phyloP scores from a whole-genome alignment of 352 stramenopile genomes.

The Poterioochromonas sp. region DNA sequence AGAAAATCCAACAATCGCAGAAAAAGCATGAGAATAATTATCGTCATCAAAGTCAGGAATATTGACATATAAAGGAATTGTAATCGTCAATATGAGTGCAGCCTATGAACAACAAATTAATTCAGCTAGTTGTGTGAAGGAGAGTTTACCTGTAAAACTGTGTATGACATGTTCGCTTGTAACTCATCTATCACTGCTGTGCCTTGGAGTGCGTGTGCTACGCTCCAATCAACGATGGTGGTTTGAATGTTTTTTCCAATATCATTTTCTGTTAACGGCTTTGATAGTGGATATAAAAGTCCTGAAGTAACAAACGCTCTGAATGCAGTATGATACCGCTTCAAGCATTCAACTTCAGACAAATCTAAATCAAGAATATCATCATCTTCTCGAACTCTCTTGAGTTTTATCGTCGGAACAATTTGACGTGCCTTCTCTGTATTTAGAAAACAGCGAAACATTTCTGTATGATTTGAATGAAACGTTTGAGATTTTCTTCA shows the following conservation, averaged over 20 bases:
- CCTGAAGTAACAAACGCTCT: neutral
- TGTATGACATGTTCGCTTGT: neutral
- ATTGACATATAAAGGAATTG: neutral
- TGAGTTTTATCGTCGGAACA: too few relatives aligned
- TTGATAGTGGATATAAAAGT: neutral
- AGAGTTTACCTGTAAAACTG: neutral
- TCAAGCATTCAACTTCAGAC: neutral
- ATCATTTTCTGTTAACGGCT: neutral
- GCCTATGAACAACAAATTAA: too few relatives aligned
- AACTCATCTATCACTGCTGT: neutral
- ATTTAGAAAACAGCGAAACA: too few relatives aligned
- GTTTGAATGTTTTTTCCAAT: constrained; percentile 28
- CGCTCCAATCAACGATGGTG: neutral
- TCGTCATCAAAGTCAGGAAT: neutral
- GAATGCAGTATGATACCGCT: neutral
- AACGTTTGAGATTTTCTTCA: too few relatives aligned
- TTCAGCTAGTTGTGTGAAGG: neutral
- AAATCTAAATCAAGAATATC: neutral
- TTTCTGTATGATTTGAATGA: too few relatives aligned
- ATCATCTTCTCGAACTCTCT: neutral
- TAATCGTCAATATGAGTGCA: constrained; percentile 17
- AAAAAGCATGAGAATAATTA: neutral
- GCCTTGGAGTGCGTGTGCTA: neutral
- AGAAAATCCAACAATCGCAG: neutral
- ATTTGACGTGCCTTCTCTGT: too few relatives aligned